Evolutionary conservation across 164 flowering plant species (phyloP), one percentile per base, ranked within the genome.

Genomic region (Berberis vulgaris): DNA sequence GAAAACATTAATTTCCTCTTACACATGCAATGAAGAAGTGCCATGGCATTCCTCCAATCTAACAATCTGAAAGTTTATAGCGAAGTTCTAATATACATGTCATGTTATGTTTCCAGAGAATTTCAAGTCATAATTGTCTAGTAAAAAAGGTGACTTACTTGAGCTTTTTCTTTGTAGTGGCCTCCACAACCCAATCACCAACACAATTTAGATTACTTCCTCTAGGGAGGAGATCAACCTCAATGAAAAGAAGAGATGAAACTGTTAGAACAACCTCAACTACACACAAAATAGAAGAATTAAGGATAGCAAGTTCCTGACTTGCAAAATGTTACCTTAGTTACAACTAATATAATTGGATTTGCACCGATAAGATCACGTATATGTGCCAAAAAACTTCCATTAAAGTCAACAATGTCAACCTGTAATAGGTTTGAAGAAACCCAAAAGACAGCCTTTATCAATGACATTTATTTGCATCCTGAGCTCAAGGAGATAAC

Each of bases 111-210:
- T 26, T 26, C 26, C 26, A 26, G 26, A 26, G 42, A 42, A 60
- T 11, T 8, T 64, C 9, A 45, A 46, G 39, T 39, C 43, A n/a
- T 11, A 39, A 68, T 57, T 41, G 7, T 13, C 54, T 7, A 45
- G 7, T 12, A 39, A 62, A 60, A 56, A 54, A 56, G 41, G 2
- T 13, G 40, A 72, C 97, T 78, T 78, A 94, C 98, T 86, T 94
- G 43, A 94, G 96, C 78, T 83, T 94, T 77, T 94, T 94, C 76
- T 83, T 94, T 66, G 75, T 72, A 38, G 86, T 90, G 58, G 95
- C 91, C 69, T 94, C 97, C 60, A 91, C 97, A 66, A 91, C 92
- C 97, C 99, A 94, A 68, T 94, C 99, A 64, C 96, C 99, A 64
- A 94, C 67, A 72, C 99, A 94, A 69, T 94, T 94, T 8, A 94